A percentile compares a stretch with the other conserved stretches of the same genome.
These are phyloP conservation scores for Hymenoscyphus linearis DNA, from an alignment of 2,329 filamentous ascomycete species.

Conservation along the genomic window DNA sequence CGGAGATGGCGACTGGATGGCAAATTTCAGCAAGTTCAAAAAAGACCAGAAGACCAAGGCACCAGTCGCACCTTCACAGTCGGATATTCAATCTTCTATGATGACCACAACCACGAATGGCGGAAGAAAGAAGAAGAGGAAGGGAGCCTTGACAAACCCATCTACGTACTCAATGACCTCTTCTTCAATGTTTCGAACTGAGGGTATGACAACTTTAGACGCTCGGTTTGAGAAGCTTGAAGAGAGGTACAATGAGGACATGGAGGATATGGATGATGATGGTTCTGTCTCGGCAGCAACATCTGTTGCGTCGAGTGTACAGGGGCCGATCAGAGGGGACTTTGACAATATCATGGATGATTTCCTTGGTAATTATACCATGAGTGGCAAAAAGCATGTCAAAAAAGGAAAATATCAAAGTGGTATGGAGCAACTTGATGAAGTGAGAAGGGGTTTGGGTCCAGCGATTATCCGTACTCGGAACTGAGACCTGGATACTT, in stretches of 20 bases:
- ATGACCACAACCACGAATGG: constrained; percentile 74
- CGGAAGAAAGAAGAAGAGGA: constrained; percentile 86
- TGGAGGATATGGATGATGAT: constrained; percentile 43
- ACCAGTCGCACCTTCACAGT: constrained; percentile 43
- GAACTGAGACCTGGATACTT: background rate
- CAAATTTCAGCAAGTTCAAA: constrained; percentile 93
- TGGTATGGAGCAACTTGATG: constrained; percentile 84
- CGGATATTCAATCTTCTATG: constrained; percentile 63
- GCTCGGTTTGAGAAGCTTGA: constrained; percentile 89
- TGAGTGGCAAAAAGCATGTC: constrained; percentile 65
- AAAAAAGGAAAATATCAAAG: constrained; percentile 78
- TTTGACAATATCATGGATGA: constrained; percentile 92
- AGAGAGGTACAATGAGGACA: constrained; percentile 66
- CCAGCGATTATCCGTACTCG: constrained; percentile 55
- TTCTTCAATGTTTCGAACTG: constrained; percentile 79
- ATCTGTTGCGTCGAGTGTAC: constrained; percentile 58
- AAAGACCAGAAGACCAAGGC: constrained; percentile 60
- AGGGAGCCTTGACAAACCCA: constrained; percentile 83
- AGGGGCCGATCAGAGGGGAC: constrained; percentile 64
- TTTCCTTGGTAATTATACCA: constrained; percentile 72
- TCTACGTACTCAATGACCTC: constrained; percentile 91
- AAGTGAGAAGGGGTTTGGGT: constrained; percentile 75
- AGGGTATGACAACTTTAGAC: constrained; percentile 79
- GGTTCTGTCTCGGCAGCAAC: constrained; percentile 59
- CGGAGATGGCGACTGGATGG: constrained; percentile 77